A percentile compares a stretch with the other conserved stretches of the same genome.
Conservation (phyloP, 2,329 filamentous ascomycete genomes). For the Sarocladiaceae sp. region DNA sequence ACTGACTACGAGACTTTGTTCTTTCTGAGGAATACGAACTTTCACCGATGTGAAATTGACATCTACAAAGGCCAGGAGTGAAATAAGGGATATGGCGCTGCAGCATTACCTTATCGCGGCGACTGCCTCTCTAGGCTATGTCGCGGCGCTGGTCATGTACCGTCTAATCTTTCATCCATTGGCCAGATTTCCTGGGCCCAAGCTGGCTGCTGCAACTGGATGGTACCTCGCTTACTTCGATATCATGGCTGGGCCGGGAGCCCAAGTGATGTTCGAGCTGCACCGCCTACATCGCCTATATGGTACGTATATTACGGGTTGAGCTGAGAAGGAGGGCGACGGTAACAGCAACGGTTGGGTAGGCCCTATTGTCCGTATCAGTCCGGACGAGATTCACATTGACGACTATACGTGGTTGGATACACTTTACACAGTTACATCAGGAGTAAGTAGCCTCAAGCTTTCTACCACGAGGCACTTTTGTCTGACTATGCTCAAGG, state of each 20-base stretch:
- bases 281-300: constrained; percentile 3
- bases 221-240: constrained; percentile 9
- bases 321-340: background rate
- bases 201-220: constrained; percentile 6
- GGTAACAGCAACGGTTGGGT: background rate
- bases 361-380: constrained; percentile 10
- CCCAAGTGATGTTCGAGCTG: constrained; percentile 2
- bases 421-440: constrained; percentile 5
- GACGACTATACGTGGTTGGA: constrained; percentile 2
- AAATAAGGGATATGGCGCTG: too few relatives aligned
- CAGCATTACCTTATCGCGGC: too few relatives aligned
- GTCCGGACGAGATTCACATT: constrained; percentile 8
- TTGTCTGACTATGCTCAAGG: background rate
- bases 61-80: too few relatives aligned
- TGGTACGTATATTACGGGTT: background rate
- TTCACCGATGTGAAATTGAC: too few relatives aligned
- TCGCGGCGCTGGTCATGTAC: background rate
- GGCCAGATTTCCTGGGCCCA: constrained; percentile 10
- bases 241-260: background rate
- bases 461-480: background rate
- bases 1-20: too few relatives aligned
- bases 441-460: background rate
- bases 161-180: constrained; percentile 9
- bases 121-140: constrained; percentile 6
- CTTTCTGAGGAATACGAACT: too few relatives aligned